Evolutionary conservation across 768 basidiomycete species (phyloP).

Genomic region (Rhizopogon rudus): DNA sequence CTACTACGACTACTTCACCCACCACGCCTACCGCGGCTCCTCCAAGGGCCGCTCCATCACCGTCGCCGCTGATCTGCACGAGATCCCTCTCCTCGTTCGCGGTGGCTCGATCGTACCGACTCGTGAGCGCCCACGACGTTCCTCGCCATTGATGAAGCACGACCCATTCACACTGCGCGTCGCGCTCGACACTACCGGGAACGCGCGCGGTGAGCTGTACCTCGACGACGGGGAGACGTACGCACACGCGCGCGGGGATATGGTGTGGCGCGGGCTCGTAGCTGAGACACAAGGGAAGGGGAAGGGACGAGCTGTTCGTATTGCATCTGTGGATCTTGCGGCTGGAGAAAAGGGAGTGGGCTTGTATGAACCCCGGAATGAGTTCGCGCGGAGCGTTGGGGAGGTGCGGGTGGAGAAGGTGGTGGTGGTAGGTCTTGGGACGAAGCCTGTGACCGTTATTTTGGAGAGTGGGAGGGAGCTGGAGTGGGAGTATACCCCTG

Average conservation of each 20-base stretch:
- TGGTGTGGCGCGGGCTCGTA: conserved; percentile 83
- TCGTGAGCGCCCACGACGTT: conserved; percentile 80
- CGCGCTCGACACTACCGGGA: conserved; percentile 55
- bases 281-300: conserved; percentile 28
- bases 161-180: conserved; percentile 93
- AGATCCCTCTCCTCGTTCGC: conserved; percentile 81
- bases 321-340: conserved; percentile 52
- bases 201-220: conserved; percentile 83
- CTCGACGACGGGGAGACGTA: conserved; percentile 92
- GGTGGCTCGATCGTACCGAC: conserved; percentile 90
- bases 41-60: conserved; percentile 60
- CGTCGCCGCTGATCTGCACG: conserved; percentile 73
- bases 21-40: conserved; percentile 60
- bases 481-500: conserved; percentile 64
- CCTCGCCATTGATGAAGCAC: conserved; percentile 81
- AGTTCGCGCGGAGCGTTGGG: conserved; percentile 60
- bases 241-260: conserved; percentile 66
- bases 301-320: conserved; percentile 37
- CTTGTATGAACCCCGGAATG: conserved; percentile 53
- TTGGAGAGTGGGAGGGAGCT: conserved; percentile 43
- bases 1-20: conserved; percentile 92
- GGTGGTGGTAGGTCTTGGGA: conserved; percentile 67
- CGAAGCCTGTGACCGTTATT: conserved; percentile 58
- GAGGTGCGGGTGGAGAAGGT: conserved; percentile 78
- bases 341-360: conserved; percentile 42